Percentiles rank a stretch among this genome's conserved stretches.
Evolutionary conservation across 1,139 yeast genomes (phyloP).

Genomic region (Yamadazyma triangularis): DNA sequence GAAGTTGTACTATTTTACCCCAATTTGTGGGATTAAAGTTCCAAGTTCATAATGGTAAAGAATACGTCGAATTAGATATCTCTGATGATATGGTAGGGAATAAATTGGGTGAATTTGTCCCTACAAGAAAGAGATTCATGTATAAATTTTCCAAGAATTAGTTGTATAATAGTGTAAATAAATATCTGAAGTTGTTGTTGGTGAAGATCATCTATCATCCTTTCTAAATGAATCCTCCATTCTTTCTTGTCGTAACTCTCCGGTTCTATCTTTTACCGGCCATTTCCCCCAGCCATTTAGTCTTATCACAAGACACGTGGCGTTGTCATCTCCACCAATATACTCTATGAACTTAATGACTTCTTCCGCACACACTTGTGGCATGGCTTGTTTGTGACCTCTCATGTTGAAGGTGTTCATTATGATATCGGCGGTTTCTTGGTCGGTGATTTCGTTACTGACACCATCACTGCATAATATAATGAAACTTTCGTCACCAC

Average conservation of each 20-base stretch:
- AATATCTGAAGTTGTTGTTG: too few relatives aligned
- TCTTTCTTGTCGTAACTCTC: slow-evolving; percentile 70
- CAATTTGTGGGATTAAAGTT: slow-evolving; percentile 92
- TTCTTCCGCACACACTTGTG: slow-evolving; percentile 83
- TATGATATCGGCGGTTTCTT: slow-evolving; percentile 83
- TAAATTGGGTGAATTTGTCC: slow-evolving; percentile 92
- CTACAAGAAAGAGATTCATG: slow-evolving; percentile 82
- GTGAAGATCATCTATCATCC: slow-evolving; percentile 19
- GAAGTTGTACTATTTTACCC: slow-evolving; percentile 91
- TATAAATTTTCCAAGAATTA: slow-evolving; percentile 71
- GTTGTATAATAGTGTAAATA: too few relatives aligned
- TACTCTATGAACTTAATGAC: slow-evolving; percentile 80
- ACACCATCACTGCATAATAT: slow-evolving; percentile 85
- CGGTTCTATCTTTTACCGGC: slow-evolving; percentile 82
- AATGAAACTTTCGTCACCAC: slow-evolving; percentile 81
- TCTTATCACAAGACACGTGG: slow-evolving; percentile 79
- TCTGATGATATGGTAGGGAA: slow-evolving; percentile 98
- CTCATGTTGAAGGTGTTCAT: slow-evolving; percentile 64
- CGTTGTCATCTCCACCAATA: slow-evolving; percentile 91
- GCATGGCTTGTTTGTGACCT: slow-evolving; percentile 71
- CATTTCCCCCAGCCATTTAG: slow-evolving; percentile 92
- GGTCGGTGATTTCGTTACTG: slow-evolving; percentile 75
- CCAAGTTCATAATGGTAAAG: slow-evolving; percentile 94
- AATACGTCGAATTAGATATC: slow-evolving; percentile 82
- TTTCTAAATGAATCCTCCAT: slow-evolving; percentile 46